Evolutionary conservation across 2,329 filamentous ascomycete species (phyloP).

Genomic region (Arachnopeziza araneosa): DNA sequence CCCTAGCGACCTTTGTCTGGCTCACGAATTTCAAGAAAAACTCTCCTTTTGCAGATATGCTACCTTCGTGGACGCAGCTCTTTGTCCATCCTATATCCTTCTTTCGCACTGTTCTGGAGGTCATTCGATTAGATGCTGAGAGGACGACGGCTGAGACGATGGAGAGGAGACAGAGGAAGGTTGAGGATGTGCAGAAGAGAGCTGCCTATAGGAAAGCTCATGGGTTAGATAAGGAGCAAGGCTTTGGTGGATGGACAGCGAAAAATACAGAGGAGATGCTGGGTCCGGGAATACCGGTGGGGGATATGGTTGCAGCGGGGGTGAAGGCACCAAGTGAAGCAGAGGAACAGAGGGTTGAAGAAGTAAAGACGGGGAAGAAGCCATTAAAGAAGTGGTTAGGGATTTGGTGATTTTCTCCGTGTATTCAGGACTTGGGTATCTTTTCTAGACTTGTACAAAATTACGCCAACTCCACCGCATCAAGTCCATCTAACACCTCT

Average conservation of each 20-base stretch:
- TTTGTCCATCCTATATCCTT: conserved; percentile 65
- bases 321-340: neutral
- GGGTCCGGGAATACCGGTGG: conserved; percentile 29
- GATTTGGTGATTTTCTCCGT: conserved; percentile 57
- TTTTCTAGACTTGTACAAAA: conserved; percentile 14
- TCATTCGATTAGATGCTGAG: conserved; percentile 70
- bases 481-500: conserved; percentile 77
- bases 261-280: conserved; percentile 30
- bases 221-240: conserved; percentile 63
- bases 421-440: neutral
- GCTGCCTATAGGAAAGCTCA: conserved; percentile 80
- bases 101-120: conserved; percentile 58
- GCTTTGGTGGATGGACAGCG: conserved; percentile 45
- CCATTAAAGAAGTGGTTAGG: conserved; percentile 77
- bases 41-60: conserved; percentile 73
- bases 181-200: conserved; percentile 86
- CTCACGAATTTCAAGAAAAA: conserved; percentile 71
- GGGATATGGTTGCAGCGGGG: conserved; percentile 11
- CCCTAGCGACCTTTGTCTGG: conserved; percentile 67
- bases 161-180: conserved; percentile 65
- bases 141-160: conserved; percentile 63
- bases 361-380: conserved; percentile 41
- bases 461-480: conserved; percentile 64
- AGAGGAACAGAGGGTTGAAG: conserved; percentile 25
- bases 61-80: conserved; percentile 66